Conservation (phyloP, 805 yeast species). For the Suhomyces faveliae region DNA sequence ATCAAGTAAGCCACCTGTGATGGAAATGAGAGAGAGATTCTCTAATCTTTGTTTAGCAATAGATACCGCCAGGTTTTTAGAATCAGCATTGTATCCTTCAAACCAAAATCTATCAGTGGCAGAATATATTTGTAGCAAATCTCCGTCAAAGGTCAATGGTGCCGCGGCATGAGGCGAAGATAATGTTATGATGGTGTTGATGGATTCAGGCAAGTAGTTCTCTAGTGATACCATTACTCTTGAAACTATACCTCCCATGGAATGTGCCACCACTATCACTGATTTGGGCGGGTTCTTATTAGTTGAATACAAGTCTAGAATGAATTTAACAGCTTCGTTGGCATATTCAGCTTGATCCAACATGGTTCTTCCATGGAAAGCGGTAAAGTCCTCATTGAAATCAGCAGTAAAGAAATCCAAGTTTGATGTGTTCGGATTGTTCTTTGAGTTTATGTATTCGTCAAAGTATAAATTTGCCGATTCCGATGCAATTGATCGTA, state of each 20-base stretch:
- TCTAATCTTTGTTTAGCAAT: constrained; percentile 48
- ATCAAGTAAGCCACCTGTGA: constrained; percentile 86
- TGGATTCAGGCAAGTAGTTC: constrained; percentile 67
- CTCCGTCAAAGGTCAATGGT: constrained; percentile 92
- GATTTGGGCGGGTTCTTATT: constrained; percentile 53
- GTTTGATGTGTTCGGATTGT: constrained; percentile 33
- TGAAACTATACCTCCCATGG: constrained; percentile 97
- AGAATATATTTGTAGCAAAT: constrained; percentile 70
- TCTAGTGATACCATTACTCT: constrained; percentile 79
- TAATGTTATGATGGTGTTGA: constrained; percentile 80
- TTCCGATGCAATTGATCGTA: constrained; percentile 86
- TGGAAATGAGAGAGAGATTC: constrained; percentile 71
- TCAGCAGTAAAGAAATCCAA: constrained; percentile 90
- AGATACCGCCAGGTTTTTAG: constrained; percentile 15
- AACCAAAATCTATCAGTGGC: constrained; percentile 81
- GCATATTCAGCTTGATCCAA: constrained; percentile 90
- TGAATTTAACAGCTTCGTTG: constrained; percentile 82
- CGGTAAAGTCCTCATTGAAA: constrained; percentile 94
- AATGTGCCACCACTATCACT: constrained; percentile 82
- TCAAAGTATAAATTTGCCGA: constrained; percentile 56
- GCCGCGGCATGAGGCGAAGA: constrained; percentile 92
- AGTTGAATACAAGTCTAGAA: constrained; percentile 62
- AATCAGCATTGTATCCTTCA: constrained; percentile 44
- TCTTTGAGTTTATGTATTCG: constrained; percentile 12
- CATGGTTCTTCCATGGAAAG: constrained; percentile 92